Evolutionary conservation across 768 basidiomycete species (phyloP).

Genomic region (Tulasnella sp.): DNA sequence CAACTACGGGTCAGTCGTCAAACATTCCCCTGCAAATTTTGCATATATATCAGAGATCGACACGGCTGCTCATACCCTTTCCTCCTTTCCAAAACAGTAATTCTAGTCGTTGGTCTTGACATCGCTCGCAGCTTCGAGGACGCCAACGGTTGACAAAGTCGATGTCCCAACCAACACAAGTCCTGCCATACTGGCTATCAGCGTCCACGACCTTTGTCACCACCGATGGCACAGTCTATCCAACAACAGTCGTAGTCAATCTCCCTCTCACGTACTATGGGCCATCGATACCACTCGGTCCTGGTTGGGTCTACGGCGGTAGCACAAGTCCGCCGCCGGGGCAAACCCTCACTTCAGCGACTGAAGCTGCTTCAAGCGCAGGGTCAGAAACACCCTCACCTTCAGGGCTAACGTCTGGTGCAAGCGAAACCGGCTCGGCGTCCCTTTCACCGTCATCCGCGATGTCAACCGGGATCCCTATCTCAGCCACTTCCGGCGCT

Average conservation of each 20-base stretch:
- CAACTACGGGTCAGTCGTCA: not conserved
- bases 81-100: not conserved
- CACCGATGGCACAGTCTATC: not conserved
- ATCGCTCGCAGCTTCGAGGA: not conserved
- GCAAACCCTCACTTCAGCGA: not conserved
- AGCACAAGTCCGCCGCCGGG: constrained; percentile 7
- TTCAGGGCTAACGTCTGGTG: not conserved
- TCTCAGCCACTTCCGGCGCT: not conserved
- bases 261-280: constrained; percentile 11
- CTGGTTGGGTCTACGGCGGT: constrained; percentile 8
- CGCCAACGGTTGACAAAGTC: not conserved
- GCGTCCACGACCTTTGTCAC: constrained; percentile 2
- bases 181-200: constrained; percentile 5
- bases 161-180: constrained; percentile 9
- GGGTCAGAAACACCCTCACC: not conserved
- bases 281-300: constrained; percentile 7
- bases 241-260: constrained; percentile 3
- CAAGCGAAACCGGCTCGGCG: not conserved
- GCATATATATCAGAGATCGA: not conserved
- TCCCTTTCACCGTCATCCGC: not conserved
- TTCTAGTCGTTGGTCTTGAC: not conserved
- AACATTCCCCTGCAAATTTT: not conserved
- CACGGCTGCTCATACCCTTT: not conserved
- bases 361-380: not conserved
- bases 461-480: not conserved